Conservation (phyloP, 176 grass and related monocot species). For the Phragmites australis region DNA sequence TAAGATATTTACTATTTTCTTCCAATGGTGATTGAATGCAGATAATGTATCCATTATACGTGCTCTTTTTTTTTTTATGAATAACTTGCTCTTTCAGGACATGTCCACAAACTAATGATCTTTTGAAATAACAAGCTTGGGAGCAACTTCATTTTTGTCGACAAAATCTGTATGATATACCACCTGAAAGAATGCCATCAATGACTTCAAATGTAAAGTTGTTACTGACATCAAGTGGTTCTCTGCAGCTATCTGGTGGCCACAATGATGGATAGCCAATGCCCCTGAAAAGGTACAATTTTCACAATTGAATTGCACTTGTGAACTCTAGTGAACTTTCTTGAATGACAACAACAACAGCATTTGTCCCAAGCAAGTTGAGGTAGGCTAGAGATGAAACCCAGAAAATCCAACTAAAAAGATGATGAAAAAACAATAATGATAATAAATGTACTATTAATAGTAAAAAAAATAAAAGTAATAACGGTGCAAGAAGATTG, state of each 20-base stretch:
- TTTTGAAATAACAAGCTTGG: conserved; percentile 32
- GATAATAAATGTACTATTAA: too few species aligned
- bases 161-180: conserved; percentile 24
- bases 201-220: conserved; percentile 86
- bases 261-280: conserved; percentile 73
- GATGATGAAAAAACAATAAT: too few species aligned
- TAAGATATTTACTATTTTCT: conserved; percentile 30
- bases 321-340: not conserved
- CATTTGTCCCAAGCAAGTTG: too few species aligned
- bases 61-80: not conserved
- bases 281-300: conserved; percentile 60
- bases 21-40: not conserved
- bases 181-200: conserved; percentile 94
- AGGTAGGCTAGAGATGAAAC: too few species aligned
- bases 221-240: conserved; percentile 87
- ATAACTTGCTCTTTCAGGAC: conserved; percentile 13
- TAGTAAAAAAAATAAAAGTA: too few species aligned
- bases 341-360: conserved; percentile 1
- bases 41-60: conserved; percentile 6
- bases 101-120: not conserved
- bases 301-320: conserved; percentile 25
- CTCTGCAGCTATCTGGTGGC: conserved; percentile 74
- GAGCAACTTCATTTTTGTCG: conserved; percentile 9
- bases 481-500: too few species aligned
- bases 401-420: too few species aligned